Base-by-base conservation (phyloP, 1,139 yeast genomes). In the Candida sojae region DNA sequence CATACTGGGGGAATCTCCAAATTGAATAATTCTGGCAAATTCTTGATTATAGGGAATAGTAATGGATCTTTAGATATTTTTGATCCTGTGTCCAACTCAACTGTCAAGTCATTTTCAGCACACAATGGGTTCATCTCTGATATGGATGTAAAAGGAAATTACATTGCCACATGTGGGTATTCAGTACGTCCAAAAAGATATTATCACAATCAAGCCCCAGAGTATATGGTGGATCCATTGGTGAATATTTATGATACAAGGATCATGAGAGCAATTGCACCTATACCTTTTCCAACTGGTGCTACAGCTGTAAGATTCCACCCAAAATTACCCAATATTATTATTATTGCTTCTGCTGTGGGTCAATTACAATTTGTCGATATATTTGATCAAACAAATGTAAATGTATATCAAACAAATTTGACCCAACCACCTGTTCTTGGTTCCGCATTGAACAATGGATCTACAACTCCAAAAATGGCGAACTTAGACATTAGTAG, bases 311-410 rank as follows among this genome's bases (percentile, higher is more conserved):
- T 88, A 1, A 78, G 87, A 45, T 77, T 92, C 54, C 98, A 92
- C 66, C 97, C 98, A 4, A 88, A 88, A 53, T 67, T 91, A 49
- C 88, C 97, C 10, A 88, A 90, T 39, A 83, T 88, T 44, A 80
- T 91, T 40, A 67, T 91, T 9, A 83, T 89, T 17, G 86, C 90
- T 0, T 87, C 97, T 0, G 77, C 77, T 17, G 66, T 80, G 29
- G 99, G 99, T 7, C 95, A 89, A 53, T 70, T 95, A 50, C 96
- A 91, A 59, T 84, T 91, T 57, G 80, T 90, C 25, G 98, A 93
- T 63, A 79, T 88, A 56, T 83, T 82, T 51, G 91, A 90, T 63
- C 96, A 93, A 25, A 74, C 87, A 8, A 80, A 78, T 48, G 80
- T 84, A 41, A 79, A 72, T 52, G 71, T 82, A 46, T 86, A 73